Evolutionary conservation across 2,329 filamentous ascomycete genomes (phyloP), one percentile per base, ranked within the genome.

Genomic region (Colletotrichum phormii): DNA sequence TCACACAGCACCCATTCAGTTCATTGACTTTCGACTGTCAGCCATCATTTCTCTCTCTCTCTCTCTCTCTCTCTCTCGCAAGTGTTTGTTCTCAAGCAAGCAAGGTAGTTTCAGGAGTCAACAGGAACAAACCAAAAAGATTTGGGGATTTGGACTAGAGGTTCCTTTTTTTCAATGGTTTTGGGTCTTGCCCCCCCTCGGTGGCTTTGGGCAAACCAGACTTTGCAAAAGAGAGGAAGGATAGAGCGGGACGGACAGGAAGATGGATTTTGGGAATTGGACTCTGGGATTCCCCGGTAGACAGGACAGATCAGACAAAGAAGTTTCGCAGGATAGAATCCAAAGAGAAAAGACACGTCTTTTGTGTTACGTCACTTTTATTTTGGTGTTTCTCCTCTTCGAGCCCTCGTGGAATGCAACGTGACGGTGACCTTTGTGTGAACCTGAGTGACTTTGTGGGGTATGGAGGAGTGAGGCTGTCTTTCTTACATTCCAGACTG

Each of bases 21-120:
- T 60, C 31, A 15, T 51, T 42, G 70, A 49, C 60, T 70, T 61
- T 60, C 9, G 22, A 33, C 55, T 22, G 61, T 67, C 55, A 61
- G 61, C 8, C 8, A 49, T 22, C 42, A 49, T 49, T 22, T 49
- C 18, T 22, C 18, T 49, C 42, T n/a, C 18, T 49, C 42, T 9
- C 42, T 8, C 24, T 49, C 18, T 22, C 18, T 49, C 42, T n/a
- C 18, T 49, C 42, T 9, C 42, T 8, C 24, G 31, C 62, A 42
- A 42, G 55, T 29, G 61, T 54, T n/a, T 65, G 35, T 72, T 46
- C 68, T 37, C 11, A 51, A 63, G 67, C 67, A 66, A 51, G 57
- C 61, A 72, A 66, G 71, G 67, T 37, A 67, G 71, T 67, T 73
- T 49, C 15, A 73, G 71, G 67, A 67, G 71, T 73, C 67, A 60